phyloP scores from a whole-genome alignment of 225 moss, liverwort and hornwort genomes.

The Antitrichia curtipendula region DNA sequence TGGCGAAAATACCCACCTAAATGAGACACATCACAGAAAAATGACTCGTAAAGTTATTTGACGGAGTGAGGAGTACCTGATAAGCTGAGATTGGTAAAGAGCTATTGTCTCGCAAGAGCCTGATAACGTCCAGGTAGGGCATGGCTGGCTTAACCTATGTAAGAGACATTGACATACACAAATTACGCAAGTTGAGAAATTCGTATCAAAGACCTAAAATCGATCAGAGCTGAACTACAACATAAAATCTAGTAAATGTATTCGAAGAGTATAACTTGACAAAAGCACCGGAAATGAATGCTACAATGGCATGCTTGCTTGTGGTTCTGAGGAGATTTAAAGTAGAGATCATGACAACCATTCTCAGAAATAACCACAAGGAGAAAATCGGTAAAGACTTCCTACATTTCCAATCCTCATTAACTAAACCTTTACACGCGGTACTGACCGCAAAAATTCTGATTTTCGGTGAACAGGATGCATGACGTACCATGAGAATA shows the following conservation, averaged over 20 bases:
- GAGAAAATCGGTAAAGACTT: background rate
- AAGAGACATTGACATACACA: background rate
- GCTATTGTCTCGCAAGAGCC: slow-evolving; percentile 79
- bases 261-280: background rate
- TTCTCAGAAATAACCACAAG: background rate
- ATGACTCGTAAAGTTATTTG: background rate
- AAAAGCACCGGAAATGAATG: background rate
- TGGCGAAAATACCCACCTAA: background rate
- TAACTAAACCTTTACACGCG: background rate
- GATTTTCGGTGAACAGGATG: background rate
- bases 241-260: background rate
- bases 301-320: background rate
- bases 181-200: background rate
- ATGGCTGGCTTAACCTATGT: slow-evolving; percentile 85
- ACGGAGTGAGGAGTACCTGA: slow-evolving; percentile 31
- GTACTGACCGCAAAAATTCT: background rate
- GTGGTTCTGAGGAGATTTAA: too few species aligned
- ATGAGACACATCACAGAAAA: background rate
- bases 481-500: slow-evolving; percentile 69
- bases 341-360: background rate
- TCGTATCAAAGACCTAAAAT: background rate
- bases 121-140: slow-evolving; percentile 92
- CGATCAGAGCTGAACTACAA: background rate
- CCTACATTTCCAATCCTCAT: background rate
- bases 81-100: slow-evolving; percentile 90